Evolutionary conservation across 768 basidiomycete genomes (phyloP).

Genomic region (Mycena venus): DNA sequence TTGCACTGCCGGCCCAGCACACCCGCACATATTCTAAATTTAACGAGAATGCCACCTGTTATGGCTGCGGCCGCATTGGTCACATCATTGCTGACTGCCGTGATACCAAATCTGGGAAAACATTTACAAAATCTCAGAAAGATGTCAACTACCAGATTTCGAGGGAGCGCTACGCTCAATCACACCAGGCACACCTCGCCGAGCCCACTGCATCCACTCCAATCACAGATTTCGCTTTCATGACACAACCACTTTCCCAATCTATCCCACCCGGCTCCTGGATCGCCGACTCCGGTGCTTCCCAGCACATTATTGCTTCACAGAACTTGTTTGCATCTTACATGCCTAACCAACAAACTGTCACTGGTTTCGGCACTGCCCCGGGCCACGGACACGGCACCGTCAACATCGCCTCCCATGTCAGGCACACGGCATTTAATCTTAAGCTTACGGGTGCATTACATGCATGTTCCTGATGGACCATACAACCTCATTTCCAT

Average conservation of each 20-base stretch:
- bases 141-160: slow-evolving; percentile 1
- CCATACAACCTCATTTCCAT: no score
- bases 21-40: slow-evolving; percentile 4
- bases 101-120: slow-evolving; percentile 17
- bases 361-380: slow-evolving; percentile 17
- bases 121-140: slow-evolving; percentile 11
- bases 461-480: no score
- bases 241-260: background rate
- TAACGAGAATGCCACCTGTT: slow-evolving; percentile 16
- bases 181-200: slow-evolving; percentile 15
- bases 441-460: no score
- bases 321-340: no score
- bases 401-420: slow-evolving; percentile 16
- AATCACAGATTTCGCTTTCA: slow-evolving; percentile 6
- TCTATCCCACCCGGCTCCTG: slow-evolving; percentile 3
- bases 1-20: no score
- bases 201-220: background rate
- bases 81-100: slow-evolving; percentile 21
- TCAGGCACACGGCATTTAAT: slow-evolving; percentile 1
- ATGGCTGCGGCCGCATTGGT: slow-evolving; percentile 21
- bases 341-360: background rate
- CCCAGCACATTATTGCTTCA: slow-evolving; percentile 10
- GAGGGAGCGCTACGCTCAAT: background rate
- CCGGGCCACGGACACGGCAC: slow-evolving; percentile 19
- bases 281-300: slow-evolving; percentile 13